Percentiles rank a stretch among this genome's conserved stretches.
Evolutionary conservation across 768 basidiomycete species (phyloP).

Genomic region (Naematelia aurantialba): DNA sequence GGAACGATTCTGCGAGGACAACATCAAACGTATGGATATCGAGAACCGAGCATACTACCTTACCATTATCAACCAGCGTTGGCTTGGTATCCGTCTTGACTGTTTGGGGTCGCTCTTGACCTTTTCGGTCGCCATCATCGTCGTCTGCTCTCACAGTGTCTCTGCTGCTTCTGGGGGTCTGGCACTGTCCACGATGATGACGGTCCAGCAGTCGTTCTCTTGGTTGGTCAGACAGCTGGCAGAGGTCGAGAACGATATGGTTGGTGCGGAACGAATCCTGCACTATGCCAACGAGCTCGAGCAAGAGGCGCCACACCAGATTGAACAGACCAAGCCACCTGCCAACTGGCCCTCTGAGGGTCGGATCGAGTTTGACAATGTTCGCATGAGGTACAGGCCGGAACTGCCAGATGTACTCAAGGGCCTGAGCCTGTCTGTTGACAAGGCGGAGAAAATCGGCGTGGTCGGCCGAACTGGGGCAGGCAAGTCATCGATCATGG

Average conservation of each 20-base stretch:
- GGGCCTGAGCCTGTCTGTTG: conserved; percentile 67
- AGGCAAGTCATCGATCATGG: conserved; percentile 86
- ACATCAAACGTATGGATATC: conserved; percentile 68
- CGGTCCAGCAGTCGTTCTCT: conserved; percentile 58
- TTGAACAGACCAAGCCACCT: conserved; percentile 61
- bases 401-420: conserved; percentile 86
- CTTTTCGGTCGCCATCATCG: conserved; percentile 73
- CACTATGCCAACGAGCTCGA: conserved; percentile 71
- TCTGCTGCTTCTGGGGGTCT: conserved; percentile 77
- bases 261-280: conserved; percentile 61
- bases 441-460: conserved; percentile 82
- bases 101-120: conserved; percentile 72
- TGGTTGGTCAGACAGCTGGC: conserved; percentile 49
- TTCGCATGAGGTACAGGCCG: conserved; percentile 77
- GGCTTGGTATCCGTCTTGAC: conserved; percentile 85
- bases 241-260: conserved; percentile 92
- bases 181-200: conserved; percentile 72
- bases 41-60: conserved; percentile 86
- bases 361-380: conserved; percentile 66
- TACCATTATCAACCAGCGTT: conserved; percentile 75
- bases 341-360: conserved; percentile 72
- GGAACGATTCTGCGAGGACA: conserved; percentile 70
- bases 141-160: conserved; percentile 71
- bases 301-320: conserved; percentile 71
- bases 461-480: conserved; percentile 77